A percentile compares a stretch with the other conserved stretches of the same genome.
Evolutionary conservation across 345 rosid genomes (phyloP).

Genomic region (Excoecaria cochinchinensis): DNA sequence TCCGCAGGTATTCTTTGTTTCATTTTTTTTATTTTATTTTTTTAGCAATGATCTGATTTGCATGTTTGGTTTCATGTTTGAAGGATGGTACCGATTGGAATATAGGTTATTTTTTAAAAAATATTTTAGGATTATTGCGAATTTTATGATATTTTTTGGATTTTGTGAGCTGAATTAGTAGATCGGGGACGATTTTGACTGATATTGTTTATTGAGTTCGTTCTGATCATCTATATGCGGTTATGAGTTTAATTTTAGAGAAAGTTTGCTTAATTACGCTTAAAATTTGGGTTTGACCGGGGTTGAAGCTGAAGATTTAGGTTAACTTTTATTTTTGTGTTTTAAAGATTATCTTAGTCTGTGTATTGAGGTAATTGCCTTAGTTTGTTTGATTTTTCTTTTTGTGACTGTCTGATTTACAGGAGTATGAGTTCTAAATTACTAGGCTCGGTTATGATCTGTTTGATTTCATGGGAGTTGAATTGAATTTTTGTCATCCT

Average conservation of each 20-base stretch:
- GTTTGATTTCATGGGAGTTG: not conserved
- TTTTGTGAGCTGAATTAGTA: constrained; percentile 4
- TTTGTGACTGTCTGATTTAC: not conserved
- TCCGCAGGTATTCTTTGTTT: constrained; percentile 15
- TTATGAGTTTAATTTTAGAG: not conserved
- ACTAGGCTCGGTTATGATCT: not conserved
- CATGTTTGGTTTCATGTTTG: not conserved
- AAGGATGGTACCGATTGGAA: not conserved
- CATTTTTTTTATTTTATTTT: not conserved
- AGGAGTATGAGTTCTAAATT: not conserved
- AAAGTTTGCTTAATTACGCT: not conserved
- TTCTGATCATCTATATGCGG: not conserved
- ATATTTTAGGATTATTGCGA: no score
- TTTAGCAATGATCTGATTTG: not conserved
- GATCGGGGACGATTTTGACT: constrained; percentile 12
- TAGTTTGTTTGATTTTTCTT: no score
- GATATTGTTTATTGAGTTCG: not conserved
- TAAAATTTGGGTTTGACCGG: not conserved
- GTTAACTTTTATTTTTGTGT: not conserved
- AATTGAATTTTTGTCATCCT: not conserved
- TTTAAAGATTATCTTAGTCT: not conserved
- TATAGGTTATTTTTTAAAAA: no score
- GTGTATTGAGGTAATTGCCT: not conserved
- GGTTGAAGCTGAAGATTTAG: not conserved
- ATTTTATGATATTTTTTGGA: not conserved